Conservation (phyloP, 345 rosid species). For the Arabis alpina region DNA sequence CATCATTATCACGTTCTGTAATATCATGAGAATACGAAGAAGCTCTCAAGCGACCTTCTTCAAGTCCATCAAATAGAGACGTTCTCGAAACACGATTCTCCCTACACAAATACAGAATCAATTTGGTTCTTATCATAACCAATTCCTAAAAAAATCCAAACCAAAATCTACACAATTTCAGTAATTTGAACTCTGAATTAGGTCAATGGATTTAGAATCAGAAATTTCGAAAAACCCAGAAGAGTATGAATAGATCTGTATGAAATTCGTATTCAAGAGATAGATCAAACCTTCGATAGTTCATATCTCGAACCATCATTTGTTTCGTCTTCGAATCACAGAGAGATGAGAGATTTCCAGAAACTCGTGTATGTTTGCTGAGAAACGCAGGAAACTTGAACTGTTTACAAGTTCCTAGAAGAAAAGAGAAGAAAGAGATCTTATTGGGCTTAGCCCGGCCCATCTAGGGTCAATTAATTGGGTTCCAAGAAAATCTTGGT, state of each 20-base stretch:
- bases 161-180: not conserved
- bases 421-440: not conserved
- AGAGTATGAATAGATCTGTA: constrained; percentile 20
- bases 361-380: constrained; percentile 23
- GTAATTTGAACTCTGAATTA: not conserved
- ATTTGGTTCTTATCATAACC: not conserved
- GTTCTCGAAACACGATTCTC: constrained; percentile 67
- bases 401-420: not conserved
- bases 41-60: constrained; percentile 77
- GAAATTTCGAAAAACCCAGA: not conserved
- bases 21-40: constrained; percentile 56
- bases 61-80: constrained; percentile 74
- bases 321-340: constrained; percentile 11
- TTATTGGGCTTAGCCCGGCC: constrained; percentile 31
- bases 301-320: constrained; percentile 36
- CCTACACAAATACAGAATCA: constrained; percentile 39
- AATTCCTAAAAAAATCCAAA: not conserved
- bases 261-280: constrained; percentile 5
- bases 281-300: constrained; percentile 43
- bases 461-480: not conserved
- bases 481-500: too few relatives aligned
- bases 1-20: constrained; percentile 74
- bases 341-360: not conserved
- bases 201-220: not conserved
- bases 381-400: constrained; percentile 23